Percentiles rank a stretch among this genome's conserved stretches.
Conservation (phyloP, 352 stramenopile species). For the Thalassiosira oceanica region DNA sequence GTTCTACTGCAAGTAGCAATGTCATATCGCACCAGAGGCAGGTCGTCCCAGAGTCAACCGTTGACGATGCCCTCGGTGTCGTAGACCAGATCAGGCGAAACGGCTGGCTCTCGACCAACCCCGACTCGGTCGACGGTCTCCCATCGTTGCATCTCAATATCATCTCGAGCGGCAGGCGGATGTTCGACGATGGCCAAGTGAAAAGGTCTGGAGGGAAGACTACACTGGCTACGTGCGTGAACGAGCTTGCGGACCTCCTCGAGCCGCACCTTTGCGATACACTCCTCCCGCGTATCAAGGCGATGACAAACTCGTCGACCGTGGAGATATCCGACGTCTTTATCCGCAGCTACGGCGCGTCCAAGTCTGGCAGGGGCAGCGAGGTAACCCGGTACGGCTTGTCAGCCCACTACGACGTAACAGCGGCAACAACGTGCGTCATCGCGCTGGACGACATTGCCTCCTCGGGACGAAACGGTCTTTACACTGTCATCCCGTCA, state of each 20-base stretch:
- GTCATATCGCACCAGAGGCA: constrained; percentile 15
- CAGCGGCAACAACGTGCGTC: constrained; percentile 56
- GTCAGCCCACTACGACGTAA: constrained; percentile 67
- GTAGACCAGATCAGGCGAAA: constrained; percentile 11
- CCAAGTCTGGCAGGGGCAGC: constrained; percentile 1
- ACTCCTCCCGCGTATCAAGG: constrained; percentile 40
- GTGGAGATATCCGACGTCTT: constrained; percentile 68
- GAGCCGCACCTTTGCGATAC: constrained; percentile 48
- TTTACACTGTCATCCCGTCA: constrained; percentile 49
- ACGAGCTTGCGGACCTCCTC: constrained; percentile 40
- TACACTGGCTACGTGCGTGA: constrained; percentile 38
- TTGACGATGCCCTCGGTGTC: constrained; percentile 7
- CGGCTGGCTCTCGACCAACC: constrained; percentile 59
- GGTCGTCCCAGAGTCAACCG: constrained; percentile 3
- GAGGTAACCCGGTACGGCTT: constrained; percentile 41
- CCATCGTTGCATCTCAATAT: constrained; percentile 69
- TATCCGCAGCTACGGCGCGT: constrained; percentile 57
- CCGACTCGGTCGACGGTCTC: constrained; percentile 61
- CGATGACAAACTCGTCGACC: constrained; percentile 31
- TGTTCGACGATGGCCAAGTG: constrained; percentile 19
- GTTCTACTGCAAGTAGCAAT: not conserved
- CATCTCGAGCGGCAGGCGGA: constrained; percentile 43
- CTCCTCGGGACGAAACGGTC: constrained; percentile 45
- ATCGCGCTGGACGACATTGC: constrained; percentile 61
- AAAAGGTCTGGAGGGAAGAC: too few species aligned